phyloP scores from a whole-genome alignment of 768 basidiomycete genomes.

The Kwoniella dendrophila region DNA sequence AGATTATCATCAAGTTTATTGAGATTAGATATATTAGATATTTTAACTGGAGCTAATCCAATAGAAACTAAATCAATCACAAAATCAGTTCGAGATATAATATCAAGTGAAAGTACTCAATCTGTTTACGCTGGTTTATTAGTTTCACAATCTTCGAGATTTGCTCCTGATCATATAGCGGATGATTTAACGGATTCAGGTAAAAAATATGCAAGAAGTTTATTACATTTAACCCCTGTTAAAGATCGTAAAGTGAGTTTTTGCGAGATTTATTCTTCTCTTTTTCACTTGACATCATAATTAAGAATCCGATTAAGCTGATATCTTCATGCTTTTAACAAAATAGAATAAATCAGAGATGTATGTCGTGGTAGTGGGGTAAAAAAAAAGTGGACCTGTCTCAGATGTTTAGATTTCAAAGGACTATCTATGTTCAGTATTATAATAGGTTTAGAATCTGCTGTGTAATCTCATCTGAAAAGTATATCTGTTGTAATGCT shows the following conservation, averaged over 20 bases:
- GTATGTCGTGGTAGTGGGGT: conserved; percentile 21
- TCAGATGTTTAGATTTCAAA: too few species aligned
- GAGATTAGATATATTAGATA: conserved; percentile 17
- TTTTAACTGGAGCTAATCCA: conserved; percentile 13
- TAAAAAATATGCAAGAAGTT: conserved; percentile 10
- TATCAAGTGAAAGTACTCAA: conserved; percentile 14
- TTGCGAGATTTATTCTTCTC: background rate
- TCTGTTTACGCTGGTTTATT: conserved; percentile 24
- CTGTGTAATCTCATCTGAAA: too few species aligned
- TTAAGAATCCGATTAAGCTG: background rate
- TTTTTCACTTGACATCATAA: too few species aligned
- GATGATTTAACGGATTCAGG: conserved; percentile 2
- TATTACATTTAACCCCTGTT: conserved; percentile 31
- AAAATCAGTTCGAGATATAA: conserved; percentile 5
- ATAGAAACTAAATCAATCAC: conserved; percentile 13
- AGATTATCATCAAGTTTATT: conserved; percentile 20
- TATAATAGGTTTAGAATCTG: too few species aligned
- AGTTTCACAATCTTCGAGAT: conserved; percentile 1
- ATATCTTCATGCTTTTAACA: background rate
- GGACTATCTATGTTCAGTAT: too few species aligned
- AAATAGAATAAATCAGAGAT: conserved; percentile 16
- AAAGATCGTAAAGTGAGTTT: conserved; percentile 30
- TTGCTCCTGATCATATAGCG: conserved; percentile 5
- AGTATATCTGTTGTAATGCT: too few species aligned
- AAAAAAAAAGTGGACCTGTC: background rate